Conservation (phyloP, 2,329 filamentous ascomycete species). For the Rutstroemia sp. region DNA sequence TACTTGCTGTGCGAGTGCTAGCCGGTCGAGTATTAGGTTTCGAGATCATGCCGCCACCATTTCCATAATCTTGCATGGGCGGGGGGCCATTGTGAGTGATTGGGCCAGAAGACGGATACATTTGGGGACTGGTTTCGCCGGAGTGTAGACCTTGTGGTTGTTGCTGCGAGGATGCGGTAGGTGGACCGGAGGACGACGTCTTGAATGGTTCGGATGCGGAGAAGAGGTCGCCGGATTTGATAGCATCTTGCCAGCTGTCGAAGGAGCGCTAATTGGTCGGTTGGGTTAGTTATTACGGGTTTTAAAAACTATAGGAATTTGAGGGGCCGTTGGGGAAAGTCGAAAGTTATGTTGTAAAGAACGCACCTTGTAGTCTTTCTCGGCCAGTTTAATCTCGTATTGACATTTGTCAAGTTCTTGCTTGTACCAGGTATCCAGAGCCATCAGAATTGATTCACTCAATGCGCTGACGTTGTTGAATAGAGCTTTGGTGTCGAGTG, state of each 20-base stretch:
- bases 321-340: background rate
- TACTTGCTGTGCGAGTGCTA: background rate
- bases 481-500: slow-evolving; percentile 6
- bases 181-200: background rate
- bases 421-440: slow-evolving; percentile 7
- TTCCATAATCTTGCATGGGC: background rate
- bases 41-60: background rate
- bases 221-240: slow-evolving; percentile 9
- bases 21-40: background rate
- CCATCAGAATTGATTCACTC: slow-evolving; percentile 6
- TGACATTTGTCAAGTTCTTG: slow-evolving; percentile 6
- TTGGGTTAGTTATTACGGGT: background rate
- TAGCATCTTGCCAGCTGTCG: slow-evolving; percentile 8
- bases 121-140: slow-evolving; percentile 1
- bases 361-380: slow-evolving; percentile 9
- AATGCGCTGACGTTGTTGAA: slow-evolving; percentile 7
- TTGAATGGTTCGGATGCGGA: slow-evolving; percentile 7
- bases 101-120: slow-evolving; percentile 3
- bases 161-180: background rate
- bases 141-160: background rate
- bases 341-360: no score
- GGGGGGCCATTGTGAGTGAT: background rate
- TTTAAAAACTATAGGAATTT: background rate
- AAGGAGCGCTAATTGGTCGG: background rate
- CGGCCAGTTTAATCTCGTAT: slow-evolving; percentile 7